phyloP scores from a whole-genome alignment of 345 rosid genomes.

The Eucalyptus polybractea region DNA sequence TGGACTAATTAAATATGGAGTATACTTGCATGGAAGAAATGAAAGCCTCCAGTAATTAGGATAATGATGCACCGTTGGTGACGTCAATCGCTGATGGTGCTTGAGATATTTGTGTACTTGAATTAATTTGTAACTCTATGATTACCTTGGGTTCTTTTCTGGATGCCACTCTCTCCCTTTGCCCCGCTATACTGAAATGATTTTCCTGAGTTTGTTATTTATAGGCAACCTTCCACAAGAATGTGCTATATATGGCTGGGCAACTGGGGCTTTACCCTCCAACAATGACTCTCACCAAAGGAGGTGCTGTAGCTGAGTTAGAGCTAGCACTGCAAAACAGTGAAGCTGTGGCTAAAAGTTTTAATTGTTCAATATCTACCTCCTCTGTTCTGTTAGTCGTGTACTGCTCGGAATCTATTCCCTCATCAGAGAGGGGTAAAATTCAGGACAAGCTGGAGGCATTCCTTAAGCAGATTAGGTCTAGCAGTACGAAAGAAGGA shows the following conservation, averaged over 20 bases:
- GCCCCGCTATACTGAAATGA: neutral
- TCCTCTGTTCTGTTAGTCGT: constrained; percentile 55
- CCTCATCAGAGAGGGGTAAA: constrained; percentile 38
- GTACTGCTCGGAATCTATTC: constrained; percentile 51
- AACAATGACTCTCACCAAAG: constrained; percentile 53
- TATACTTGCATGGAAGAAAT: neutral
- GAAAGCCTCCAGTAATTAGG: neutral
- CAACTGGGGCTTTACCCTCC: constrained; percentile 95
- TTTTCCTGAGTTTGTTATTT: neutral
- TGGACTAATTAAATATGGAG: neutral
- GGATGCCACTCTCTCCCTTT: neutral
- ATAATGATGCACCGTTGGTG: neutral
- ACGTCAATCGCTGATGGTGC: neutral
- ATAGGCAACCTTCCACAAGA: constrained; percentile 86
- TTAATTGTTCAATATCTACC: constrained; percentile 55
- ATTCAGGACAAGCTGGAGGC: constrained; percentile 50
- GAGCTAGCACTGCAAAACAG: constrained; percentile 77
- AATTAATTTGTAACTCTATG: neutral
- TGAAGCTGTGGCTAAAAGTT: constrained; percentile 84
- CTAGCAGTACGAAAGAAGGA: constrained; percentile 4
- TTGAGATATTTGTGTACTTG: neutral
- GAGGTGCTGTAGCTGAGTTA: constrained; percentile 57
- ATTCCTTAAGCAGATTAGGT: constrained; percentile 32
- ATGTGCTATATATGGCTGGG: constrained; percentile 90
- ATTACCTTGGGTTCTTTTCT: neutral